phyloP scores from a whole-genome alignment of 192 early-diverging fungal genomes.

The Entomortierella parvispora region DNA sequence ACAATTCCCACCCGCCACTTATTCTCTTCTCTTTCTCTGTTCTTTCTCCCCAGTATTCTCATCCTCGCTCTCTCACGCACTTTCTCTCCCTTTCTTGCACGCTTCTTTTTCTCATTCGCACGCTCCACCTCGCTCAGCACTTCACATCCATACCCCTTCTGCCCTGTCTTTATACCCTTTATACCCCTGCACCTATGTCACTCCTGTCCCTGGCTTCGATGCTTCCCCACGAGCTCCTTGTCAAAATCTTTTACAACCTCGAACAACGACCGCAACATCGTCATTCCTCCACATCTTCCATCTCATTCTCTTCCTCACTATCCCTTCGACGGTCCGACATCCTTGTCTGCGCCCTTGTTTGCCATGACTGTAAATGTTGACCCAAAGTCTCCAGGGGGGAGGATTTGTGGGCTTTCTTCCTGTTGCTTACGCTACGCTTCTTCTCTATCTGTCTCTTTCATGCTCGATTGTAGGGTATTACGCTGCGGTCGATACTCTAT shows the following conservation, averaged over 20 bases:
- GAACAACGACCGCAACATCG: conserved; percentile 41
- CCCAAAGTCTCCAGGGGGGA: no score
- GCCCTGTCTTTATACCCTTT: not conserved
- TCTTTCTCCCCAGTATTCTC: not conserved
- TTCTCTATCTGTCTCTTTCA: conserved; percentile 1
- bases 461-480: conserved; percentile 31
- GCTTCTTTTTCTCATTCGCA: no score
- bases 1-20: not conserved
- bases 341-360: conserved; percentile 35
- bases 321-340: conserved; percentile 21
- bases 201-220: not conserved
- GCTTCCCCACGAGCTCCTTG: conserved; percentile 40
- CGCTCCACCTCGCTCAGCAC: no score
- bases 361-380: conserved; percentile 48
- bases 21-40: not conserved
- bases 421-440: not conserved
- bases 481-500: conserved; percentile 44
- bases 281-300: conserved; percentile 25
- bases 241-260: conserved; percentile 42
- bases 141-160: no score
- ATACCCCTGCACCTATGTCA: not conserved
- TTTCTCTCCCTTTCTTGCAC: no score
- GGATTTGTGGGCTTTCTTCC: no score
- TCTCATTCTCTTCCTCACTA: conserved; percentile 30
- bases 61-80: no score